Percentiles rank a stretch among this genome's conserved stretches.
These are phyloP conservation scores for Eucalyptus pauciflora DNA, from an alignment of 345 rosid species.

Conservation along the genomic window DNA sequence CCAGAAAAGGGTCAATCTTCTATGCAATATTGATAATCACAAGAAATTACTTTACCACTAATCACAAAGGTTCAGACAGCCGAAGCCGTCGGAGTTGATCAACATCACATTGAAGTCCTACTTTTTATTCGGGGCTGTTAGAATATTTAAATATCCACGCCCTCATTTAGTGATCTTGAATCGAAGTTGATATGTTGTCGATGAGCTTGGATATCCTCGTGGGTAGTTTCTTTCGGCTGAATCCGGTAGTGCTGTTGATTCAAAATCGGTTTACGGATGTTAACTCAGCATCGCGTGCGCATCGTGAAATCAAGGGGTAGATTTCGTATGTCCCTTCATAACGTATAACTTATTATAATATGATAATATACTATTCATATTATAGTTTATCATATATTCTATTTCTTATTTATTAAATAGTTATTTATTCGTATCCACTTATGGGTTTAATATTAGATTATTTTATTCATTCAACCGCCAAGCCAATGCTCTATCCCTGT, in stretches of 20 bases:
- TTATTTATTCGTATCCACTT: not conserved
- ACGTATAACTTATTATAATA: not conserved
- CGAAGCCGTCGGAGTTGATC: not conserved
- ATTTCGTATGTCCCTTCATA: not conserved
- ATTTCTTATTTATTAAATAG: not conserved
- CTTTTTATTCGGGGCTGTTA: not conserved
- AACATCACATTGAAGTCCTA: too few species aligned
- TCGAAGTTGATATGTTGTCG: not conserved
- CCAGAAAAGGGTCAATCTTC: not conserved
- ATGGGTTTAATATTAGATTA: not conserved
- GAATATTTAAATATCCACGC: not conserved
- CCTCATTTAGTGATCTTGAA: not conserved
- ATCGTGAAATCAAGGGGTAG: not conserved
- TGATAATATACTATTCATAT: not conserved
- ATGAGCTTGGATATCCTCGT: not conserved
- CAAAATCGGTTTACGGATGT: not conserved
- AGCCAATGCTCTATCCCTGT: not conserved
- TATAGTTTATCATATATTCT: not conserved
- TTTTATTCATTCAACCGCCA: not conserved
- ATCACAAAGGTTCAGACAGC: not conserved
- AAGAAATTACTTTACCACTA: not conserved
- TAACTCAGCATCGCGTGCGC: not conserved
- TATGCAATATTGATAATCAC: not conserved
- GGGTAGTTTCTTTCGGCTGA: not conserved
- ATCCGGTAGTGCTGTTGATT: not conserved